Conservation (phyloP, 2,329 filamentous ascomycete genomes). For the Cercospora zeae-maydis region DNA sequence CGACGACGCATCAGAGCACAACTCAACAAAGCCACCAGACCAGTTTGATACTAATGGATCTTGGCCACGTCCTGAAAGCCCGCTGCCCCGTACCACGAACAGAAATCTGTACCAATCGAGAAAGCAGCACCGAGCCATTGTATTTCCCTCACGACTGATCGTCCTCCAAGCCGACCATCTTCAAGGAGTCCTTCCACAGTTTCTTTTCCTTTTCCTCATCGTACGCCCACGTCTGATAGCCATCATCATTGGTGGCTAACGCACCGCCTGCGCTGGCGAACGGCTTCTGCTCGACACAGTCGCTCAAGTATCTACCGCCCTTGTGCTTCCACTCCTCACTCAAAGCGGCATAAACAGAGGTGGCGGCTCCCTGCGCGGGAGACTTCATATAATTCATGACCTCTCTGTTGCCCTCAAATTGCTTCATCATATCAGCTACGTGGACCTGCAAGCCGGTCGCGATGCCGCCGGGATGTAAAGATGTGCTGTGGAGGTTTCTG, state of each 20-base stretch:
- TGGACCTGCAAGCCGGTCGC: conserved; percentile 24
- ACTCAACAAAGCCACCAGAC: not conserved
- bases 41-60: not conserved
- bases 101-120: conserved; percentile 2
- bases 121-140: conserved; percentile 5
- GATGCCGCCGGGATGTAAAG: conserved; percentile 49
- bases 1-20: conserved; percentile 3
- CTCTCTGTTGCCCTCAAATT: conserved; percentile 15
- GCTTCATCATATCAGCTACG: conserved; percentile 20
- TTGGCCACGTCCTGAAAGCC: not conserved
- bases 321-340: conserved; percentile 42
- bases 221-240: conserved; percentile 39
- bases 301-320: conserved; percentile 11
- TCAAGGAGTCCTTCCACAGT: conserved; percentile 39
- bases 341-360: conserved; percentile 46
- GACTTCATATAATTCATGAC: conserved; percentile 30
- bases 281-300: conserved; percentile 37
- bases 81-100: not conserved
- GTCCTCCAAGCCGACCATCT: conserved; percentile 16
- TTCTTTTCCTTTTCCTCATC: conserved; percentile 40
- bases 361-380: conserved; percentile 49
- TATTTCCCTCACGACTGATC: conserved; percentile 8
- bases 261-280: conserved; percentile 21
- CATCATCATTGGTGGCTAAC: conserved; percentile 27
- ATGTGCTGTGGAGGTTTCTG: conserved; percentile 44